Evolutionary conservation across 148 eudicot genomes (phyloP), one percentile per base, ranked within the genome.

Genomic region (Vaccinium corymbosum): DNA sequence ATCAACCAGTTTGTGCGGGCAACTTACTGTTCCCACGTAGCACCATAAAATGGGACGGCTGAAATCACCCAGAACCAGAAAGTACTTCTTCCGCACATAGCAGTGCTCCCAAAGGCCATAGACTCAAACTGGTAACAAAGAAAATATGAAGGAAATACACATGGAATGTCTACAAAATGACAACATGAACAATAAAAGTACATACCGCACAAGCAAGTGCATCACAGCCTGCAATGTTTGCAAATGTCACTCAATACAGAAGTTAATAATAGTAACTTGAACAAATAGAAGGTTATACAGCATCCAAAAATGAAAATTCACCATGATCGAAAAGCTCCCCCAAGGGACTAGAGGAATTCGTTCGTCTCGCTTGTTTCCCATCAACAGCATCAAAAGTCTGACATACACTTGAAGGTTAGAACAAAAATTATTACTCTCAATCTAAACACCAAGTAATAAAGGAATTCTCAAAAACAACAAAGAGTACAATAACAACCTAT

Each of bases 321-420:
- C 99, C 98, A 89, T 94, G 98, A 80, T 97, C 99, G 90, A 95
- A 97, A 85, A 97, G 99, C 89, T 95, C 99, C 53, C 98, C 99
- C 87, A 97, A 80, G 82, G 99, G 99, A 90, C 99, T 94, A 71
- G 99, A 97, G 48, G 98, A 97, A 88, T 90, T 94, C 80, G 99
- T 97, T 81, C 99, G 89, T 88, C 99, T 93, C 86, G 99, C 99
- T 88, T 97, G 99, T 87, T 97, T 97, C 80, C 99, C 99, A 90
- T 95, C 99, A 79, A 97, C 98, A 62, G 98, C 98, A 86, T 97
- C 99, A 85, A 97, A 97, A 83, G 99, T 97, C 99, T 96, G 85
- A 38, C 83, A 84, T 15, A 35, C 55, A 57, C 52, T 85, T 81
- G 38, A 76, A 84, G 79, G 75, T 55, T 25, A 68, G 71, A 66